A percentile compares a stretch with the other conserved stretches of the same genome.
Evolutionary conservation across 495 filamentous ascomycete genomes (phyloP).

Genomic region (Bombardia bombarda): DNA sequence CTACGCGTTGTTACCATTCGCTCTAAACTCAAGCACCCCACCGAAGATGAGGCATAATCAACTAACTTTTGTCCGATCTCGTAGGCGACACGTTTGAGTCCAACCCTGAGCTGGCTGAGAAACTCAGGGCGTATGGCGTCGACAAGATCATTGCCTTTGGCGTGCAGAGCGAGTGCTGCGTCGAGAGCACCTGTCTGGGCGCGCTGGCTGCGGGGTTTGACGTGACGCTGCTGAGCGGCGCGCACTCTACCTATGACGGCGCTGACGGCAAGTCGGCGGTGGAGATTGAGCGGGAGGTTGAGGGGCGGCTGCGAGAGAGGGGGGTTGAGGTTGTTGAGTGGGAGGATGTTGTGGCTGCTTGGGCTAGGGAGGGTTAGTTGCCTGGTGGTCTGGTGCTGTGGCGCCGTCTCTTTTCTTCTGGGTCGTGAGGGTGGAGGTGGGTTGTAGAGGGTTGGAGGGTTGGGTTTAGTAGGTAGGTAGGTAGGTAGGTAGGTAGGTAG

Average conservation of each 20-base stretch:
- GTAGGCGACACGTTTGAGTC: constrained; percentile 26
- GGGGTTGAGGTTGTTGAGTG: constrained; percentile 17
- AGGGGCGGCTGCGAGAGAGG: constrained; percentile 8
- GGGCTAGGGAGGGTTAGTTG: not conserved
- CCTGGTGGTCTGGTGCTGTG: too few species aligned
- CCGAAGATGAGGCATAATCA: not conserved
- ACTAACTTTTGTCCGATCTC: not conserved
- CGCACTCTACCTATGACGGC: constrained; percentile 28
- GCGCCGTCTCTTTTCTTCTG: too few species aligned
- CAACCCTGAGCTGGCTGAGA: constrained; percentile 18
- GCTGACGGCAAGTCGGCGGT: constrained; percentile 12
- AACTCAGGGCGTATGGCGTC: constrained; percentile 11
- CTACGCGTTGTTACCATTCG: constrained; percentile 17
- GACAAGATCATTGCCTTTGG: constrained; percentile 19
- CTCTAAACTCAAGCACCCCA: not conserved
- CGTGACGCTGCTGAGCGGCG: constrained; percentile 21
- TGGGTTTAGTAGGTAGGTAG: too few species aligned
- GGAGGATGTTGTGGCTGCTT: constrained; percentile 11
- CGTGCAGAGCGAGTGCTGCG: constrained; percentile 30
- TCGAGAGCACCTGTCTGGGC: constrained; percentile 19
- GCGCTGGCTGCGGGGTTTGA: constrained; percentile 21
- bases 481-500: too few species aligned
- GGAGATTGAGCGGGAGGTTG: constrained; percentile 25
- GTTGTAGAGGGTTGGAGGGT: too few species aligned
- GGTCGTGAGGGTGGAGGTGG: too few species aligned